Percentiles rank a stretch among this genome's conserved stretches.
phyloP scores from a whole-genome alignment of 352 stramenopile species.

The Globisporangium viniferum region DNA sequence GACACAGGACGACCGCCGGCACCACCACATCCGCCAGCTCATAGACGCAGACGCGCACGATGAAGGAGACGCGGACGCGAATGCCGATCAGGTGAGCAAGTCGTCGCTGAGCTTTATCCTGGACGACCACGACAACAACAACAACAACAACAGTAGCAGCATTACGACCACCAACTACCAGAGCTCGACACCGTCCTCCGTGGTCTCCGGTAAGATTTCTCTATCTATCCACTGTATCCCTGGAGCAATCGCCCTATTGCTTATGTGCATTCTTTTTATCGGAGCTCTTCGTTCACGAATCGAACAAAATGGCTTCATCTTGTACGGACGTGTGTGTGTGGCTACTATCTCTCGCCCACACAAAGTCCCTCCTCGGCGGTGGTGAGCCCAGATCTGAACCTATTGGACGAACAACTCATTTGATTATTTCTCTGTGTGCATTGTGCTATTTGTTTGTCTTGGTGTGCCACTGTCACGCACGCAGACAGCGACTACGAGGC shows the following conservation, averaged over 20 bases:
- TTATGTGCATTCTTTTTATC: neutral
- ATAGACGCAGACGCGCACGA: neutral
- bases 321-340: neutral
- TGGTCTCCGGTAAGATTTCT: conserved; percentile 19
- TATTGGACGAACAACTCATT: neutral
- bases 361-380: neutral
- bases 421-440: neutral
- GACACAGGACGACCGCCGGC: conserved; percentile 12
- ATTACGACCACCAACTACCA: conserved; percentile 12
- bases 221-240: neutral
- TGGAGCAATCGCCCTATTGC: neutral
- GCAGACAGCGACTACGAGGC: conserved; percentile 20
- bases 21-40: neutral
- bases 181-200: conserved; percentile 19
- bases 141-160: conserved; percentile 5
- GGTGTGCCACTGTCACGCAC: conserved; percentile 8
- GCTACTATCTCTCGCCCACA: neutral
- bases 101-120: conserved; percentile 77
- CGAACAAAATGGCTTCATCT: conserved; percentile 3
- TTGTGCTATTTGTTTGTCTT: neutral
- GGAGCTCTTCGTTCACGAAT: neutral
- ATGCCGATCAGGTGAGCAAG: conserved; percentile 34
- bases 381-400: conserved; percentile 13
- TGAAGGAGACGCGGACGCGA: conserved; percentile 12
- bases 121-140: conserved; percentile 33